Evolutionary conservation across 1,284 basidiomycete genomes (phyloP).

Genomic region (Ustilago loliicola): DNA sequence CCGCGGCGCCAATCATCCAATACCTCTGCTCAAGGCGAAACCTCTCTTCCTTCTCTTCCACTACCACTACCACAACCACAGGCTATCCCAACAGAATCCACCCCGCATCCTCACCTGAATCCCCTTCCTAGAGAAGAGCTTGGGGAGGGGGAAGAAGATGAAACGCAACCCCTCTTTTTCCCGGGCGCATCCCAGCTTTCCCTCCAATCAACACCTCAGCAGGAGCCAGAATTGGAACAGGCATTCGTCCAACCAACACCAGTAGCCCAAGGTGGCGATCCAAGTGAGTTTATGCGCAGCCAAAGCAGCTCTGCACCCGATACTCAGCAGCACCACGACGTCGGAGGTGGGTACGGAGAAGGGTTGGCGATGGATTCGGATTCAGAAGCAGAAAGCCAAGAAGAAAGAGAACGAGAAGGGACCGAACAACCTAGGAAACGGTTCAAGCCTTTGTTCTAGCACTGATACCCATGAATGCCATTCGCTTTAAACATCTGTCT

Average conservation of each 20-base stretch:
- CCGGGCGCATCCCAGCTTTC: conserved; percentile 31
- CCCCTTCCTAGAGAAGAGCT: background rate
- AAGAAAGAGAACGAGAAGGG: background rate
- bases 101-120: background rate
- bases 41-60: background rate
- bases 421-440: conserved; percentile 20
- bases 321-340: background rate
- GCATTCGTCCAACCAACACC: conserved; percentile 28
- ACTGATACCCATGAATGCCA: background rate
- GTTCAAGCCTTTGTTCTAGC: conserved; percentile 36
- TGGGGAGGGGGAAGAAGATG: conserved; percentile 10
- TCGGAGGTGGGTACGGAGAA: background rate
- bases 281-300: conserved; percentile 13
- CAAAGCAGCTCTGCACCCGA: conserved; percentile 8
- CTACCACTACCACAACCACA: background rate
- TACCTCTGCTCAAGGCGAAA: background rate
- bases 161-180: conserved; percentile 45
- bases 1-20: background rate
- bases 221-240: background rate
- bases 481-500: too few species aligned
- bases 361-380: background rate
- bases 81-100: background rate
- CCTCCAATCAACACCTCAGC: conserved; percentile 6
- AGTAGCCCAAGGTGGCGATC: conserved; percentile 36
- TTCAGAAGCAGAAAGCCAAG: conserved; percentile 13